Evolutionary conservation across 257 asterid genomes (phyloP).

Genomic region (Penstemon eatonii): DNA sequence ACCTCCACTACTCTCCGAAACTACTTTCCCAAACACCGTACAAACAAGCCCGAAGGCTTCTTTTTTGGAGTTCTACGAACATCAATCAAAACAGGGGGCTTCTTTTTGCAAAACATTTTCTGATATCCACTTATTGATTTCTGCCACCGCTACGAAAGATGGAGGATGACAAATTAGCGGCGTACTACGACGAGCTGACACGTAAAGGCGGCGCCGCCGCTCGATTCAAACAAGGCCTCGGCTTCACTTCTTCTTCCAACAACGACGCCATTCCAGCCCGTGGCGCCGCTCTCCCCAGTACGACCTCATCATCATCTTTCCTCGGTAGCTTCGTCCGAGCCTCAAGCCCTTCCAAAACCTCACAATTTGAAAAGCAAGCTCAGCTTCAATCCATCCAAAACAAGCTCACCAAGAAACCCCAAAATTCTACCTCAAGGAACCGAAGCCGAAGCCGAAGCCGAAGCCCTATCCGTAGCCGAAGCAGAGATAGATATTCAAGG

Average conservation of each 20-base stretch:
- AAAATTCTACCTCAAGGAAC: constrained; percentile 1
- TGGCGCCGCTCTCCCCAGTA: constrained; percentile 66
- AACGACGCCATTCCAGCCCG: constrained; percentile 52
- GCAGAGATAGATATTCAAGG: constrained; percentile 10
- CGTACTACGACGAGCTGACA: constrained; percentile 81
- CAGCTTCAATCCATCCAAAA: constrained; percentile 64
- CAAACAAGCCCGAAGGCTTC: no score
- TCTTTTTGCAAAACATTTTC: no score
- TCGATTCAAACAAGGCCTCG: constrained; percentile 85
- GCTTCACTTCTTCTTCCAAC: constrained; percentile 55
- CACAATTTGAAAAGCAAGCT: constrained; percentile 55
- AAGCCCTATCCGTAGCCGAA: constrained; percentile 26
- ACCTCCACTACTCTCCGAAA: no score
- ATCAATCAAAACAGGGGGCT: no score
- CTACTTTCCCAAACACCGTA: no score
- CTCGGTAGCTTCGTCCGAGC: constrained; percentile 72
- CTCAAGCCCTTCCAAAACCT: constrained; percentile 63
- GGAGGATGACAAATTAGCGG: constrained; percentile 97
- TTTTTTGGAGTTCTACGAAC: no score
- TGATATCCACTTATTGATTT: no score
- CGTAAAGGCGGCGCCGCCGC: constrained; percentile 95
- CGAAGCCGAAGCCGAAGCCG: constrained; percentile 43
- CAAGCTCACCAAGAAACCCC: constrained; percentile 60
- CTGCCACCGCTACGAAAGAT: constrained; percentile 33
- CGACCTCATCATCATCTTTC: constrained; percentile 67